Percentiles rank a stretch among this genome's conserved stretches.
Evolutionary conservation across 1,284 basidiomycete species (phyloP).

Genomic region (Exobasidium rhododendri): DNA sequence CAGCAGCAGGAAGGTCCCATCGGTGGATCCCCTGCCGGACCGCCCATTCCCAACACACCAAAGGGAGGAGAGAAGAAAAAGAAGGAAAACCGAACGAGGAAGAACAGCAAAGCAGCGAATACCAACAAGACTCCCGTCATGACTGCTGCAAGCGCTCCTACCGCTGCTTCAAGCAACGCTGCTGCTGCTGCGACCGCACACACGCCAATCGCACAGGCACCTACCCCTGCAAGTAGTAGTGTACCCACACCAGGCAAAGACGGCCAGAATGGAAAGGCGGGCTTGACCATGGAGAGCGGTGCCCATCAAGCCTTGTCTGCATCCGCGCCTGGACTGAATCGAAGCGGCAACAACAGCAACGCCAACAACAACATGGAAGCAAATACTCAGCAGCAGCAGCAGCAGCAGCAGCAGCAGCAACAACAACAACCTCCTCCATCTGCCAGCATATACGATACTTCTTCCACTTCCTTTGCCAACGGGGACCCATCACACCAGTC

Average conservation of each 20-base stretch:
- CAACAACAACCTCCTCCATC: neutral
- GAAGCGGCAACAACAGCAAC: too few relatives aligned
- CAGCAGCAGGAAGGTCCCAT: constrained; percentile 16
- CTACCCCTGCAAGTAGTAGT: constrained; percentile 27
- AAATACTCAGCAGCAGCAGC: constrained; percentile 14
- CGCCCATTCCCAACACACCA: constrained; percentile 30
- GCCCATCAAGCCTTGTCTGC: constrained; percentile 22
- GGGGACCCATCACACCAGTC: neutral
- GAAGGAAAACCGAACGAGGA: constrained; percentile 24
- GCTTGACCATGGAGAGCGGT: neutral
- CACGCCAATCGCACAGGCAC: constrained; percentile 28
- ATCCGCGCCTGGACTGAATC: constrained; percentile 12
- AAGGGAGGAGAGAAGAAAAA: constrained; percentile 38
- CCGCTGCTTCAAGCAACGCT: constrained; percentile 23
- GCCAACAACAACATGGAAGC: constrained; percentile 14
- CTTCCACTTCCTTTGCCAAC: neutral
- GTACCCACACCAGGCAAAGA: constrained; percentile 34
- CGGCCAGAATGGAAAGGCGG: constrained; percentile 16
- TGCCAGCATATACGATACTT: constrained; percentile 1
- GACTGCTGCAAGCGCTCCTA: constrained; percentile 26
- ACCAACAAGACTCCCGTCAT: constrained; percentile 34
- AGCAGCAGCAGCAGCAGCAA: constrained; percentile 16
- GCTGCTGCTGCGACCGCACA: constrained; percentile 23
- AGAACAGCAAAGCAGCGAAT: constrained; percentile 13
- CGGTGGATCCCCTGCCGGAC: constrained; percentile 18